phyloP scores from a whole-genome alignment of 2,329 filamentous ascomycete genomes.

The Sclerotinia subarctica region DNA sequence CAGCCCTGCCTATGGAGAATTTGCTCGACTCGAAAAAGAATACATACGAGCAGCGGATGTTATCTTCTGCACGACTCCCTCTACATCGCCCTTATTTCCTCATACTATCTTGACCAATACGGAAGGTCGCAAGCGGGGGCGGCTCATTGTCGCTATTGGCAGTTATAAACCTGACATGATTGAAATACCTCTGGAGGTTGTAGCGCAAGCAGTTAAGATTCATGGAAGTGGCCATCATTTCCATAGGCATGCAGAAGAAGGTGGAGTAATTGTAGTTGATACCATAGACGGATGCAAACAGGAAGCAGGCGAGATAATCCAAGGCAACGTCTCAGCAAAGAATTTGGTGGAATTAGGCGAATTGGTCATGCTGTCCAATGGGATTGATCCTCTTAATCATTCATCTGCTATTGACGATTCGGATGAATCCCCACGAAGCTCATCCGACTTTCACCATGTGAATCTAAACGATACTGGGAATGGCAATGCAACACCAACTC shows the following conservation, averaged over 20 bases:
- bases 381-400: conserved; percentile 22
- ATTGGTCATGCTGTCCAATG: conserved; percentile 58
- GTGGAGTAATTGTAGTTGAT: conserved; percentile 67
- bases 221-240: conserved; percentile 55
- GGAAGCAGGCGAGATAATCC: conserved; percentile 83
- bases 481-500: conserved; percentile 5
- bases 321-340: conserved; percentile 67
- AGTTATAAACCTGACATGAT: conserved; percentile 71
- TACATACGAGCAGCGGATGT: conserved; percentile 71
- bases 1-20: conserved; percentile 69
- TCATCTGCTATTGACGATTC: conserved; percentile 24
- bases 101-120: conserved; percentile 65
- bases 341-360: conserved; percentile 88
- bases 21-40: conserved; percentile 62
- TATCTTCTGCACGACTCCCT: conserved; percentile 87
- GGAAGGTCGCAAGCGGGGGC: conserved; percentile 66
- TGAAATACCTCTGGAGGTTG: conserved; percentile 75
- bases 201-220: conserved; percentile 61
- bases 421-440: conserved; percentile 16
- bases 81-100: conserved; percentile 71
- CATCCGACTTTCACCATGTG: neutral
- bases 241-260: conserved; percentile 63
- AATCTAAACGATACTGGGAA: neutral
- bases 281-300: conserved; percentile 70
- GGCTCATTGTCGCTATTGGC: conserved; percentile 70